Evolutionary conservation across 768 basidiomycete genomes (phyloP).

Genomic region (Thelephora ganbajun): DNA sequence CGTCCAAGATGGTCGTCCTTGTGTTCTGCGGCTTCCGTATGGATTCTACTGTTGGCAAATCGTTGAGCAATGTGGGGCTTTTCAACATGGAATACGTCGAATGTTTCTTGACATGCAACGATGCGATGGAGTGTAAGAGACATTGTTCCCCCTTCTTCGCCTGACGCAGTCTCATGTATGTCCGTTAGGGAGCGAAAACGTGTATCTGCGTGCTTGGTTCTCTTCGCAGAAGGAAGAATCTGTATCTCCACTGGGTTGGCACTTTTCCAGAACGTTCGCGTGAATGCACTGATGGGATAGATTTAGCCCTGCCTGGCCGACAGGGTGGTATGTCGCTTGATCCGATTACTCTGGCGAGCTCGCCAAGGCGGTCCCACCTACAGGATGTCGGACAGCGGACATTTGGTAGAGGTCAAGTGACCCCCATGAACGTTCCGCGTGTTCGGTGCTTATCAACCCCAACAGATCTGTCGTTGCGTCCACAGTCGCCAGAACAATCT

Average conservation of each 20-base stretch:
- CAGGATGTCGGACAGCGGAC: slow-evolving; percentile 60
- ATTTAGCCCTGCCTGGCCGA: slow-evolving; percentile 42
- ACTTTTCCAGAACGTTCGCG: not conserved
- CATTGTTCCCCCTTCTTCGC: slow-evolving; percentile 1
- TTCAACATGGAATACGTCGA: slow-evolving; percentile 71
- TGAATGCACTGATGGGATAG: slow-evolving; percentile 1
- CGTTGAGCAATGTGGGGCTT: slow-evolving; percentile 67
- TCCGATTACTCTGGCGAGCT: slow-evolving; percentile 28
- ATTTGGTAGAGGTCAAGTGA: slow-evolving; percentile 39
- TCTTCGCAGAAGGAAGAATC: slow-evolving; percentile 46
- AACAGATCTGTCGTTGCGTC: not conserved
- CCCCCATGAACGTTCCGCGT: not conserved
- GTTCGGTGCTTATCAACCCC: not conserved
- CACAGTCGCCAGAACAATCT: slow-evolving; percentile 15
- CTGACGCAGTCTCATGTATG: not conserved
- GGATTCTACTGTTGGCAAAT: slow-evolving; percentile 53
- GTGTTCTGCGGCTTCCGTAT: slow-evolving; percentile 75
- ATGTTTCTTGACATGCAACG: slow-evolving; percentile 67
- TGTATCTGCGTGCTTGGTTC: slow-evolving; percentile 75
- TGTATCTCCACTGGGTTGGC: slow-evolving; percentile 26
- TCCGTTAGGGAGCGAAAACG: slow-evolving; percentile 82
- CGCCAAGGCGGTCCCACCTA: slow-evolving; percentile 55
- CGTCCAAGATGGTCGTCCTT: slow-evolving; percentile 62
- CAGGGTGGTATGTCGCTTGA: slow-evolving; percentile 33
- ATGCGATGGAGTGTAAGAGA: slow-evolving; percentile 81